These are phyloP conservation scores for Rutidosis leptorrhynchoides DNA, from an alignment of 129 eudicot species.

Conservation along the genomic window DNA sequence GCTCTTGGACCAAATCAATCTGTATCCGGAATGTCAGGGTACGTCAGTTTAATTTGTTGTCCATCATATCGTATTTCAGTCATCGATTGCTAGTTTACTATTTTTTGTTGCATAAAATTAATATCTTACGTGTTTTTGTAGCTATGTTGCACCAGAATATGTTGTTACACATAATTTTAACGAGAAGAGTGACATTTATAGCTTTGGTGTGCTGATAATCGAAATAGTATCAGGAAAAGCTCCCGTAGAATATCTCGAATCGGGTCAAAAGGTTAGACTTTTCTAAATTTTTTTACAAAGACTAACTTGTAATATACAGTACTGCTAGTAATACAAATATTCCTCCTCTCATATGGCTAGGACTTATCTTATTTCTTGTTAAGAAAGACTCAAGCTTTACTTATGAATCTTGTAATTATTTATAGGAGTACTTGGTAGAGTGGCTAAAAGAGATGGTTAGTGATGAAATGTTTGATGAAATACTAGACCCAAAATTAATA, in stretches of 20 bases:
- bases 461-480: constrained; percentile 12
- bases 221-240: constrained; percentile 51
- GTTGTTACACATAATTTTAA: constrained; percentile 12
- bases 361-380: neutral
- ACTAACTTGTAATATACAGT: no score
- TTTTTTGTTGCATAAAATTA: neutral
- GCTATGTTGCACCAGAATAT: constrained; percentile 53
- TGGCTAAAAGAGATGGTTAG: constrained; percentile 44
- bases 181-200: constrained; percentile 51
- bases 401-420: neutral
- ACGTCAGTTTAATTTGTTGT: constrained; percentile 1
- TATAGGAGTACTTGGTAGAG: constrained; percentile 49
- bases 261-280: constrained; percentile 34
- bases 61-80: no score
- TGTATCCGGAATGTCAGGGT: constrained; percentile 41
- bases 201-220: constrained; percentile 52
- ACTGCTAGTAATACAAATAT: no score
- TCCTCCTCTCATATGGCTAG: no score
- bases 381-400: neutral
- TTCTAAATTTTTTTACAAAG: no score
- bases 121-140: neutral
- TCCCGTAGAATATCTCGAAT: constrained; percentile 15
- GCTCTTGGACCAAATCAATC: constrained; percentile 21
- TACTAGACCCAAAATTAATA: constrained; percentile 42
- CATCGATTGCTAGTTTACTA: neutral